phyloP scores from a whole-genome alignment of 2,329 filamentous ascomycete genomes.

The Paecilomyces variotii region DNA sequence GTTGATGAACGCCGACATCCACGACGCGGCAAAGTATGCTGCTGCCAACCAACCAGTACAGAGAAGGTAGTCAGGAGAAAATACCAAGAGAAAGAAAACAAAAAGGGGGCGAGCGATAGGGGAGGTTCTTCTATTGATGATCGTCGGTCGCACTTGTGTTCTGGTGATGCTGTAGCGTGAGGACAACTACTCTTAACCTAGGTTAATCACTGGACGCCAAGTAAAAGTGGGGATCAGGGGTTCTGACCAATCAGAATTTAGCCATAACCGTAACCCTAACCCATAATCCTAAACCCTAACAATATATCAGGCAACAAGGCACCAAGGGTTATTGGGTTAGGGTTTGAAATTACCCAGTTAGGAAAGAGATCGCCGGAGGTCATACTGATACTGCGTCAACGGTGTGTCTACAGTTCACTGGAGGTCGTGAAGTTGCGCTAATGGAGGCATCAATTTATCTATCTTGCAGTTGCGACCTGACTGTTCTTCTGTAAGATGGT shows the following conservation, averaged over 20 bases:
- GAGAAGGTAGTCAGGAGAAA: neutral
- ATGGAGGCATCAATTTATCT: no score
- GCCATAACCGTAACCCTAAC: neutral
- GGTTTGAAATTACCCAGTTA: no score
- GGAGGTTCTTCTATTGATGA: neutral
- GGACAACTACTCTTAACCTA: neutral
- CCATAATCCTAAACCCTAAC: neutral
- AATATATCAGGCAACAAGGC: no score
- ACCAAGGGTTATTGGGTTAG: no score
- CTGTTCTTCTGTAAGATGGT: no score
- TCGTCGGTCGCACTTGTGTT: neutral
- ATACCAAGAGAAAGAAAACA: neutral
- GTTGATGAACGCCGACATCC: neutral
- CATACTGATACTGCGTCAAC: no score
- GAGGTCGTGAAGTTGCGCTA: no score
- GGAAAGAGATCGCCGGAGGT: no score
- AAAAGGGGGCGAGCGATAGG: neutral
- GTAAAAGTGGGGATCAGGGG: neutral
- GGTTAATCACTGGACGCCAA: neutral
- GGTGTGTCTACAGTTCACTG: no score
- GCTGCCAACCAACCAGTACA: neutral
- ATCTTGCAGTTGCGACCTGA: no score
- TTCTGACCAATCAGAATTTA: no score
- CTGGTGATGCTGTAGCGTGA: neutral
- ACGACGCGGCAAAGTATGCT: neutral